phyloP scores from a whole-genome alignment of 139 green algal species.

The Chlorella ohadii region DNA sequence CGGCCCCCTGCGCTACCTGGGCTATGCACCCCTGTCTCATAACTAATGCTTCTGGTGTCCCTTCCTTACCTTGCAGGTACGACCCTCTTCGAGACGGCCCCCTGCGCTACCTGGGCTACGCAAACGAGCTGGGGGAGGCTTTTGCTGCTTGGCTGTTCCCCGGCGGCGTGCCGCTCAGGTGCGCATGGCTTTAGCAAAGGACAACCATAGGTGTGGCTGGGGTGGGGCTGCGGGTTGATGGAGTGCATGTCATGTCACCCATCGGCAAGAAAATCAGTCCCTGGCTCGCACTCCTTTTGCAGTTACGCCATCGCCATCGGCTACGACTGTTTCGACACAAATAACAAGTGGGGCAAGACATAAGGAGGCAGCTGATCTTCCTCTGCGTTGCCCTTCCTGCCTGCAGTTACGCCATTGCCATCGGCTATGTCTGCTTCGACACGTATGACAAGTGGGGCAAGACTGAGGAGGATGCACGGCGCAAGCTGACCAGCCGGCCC shows the following conservation, averaged over 20 bases:
- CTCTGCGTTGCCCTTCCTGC: too few relatives aligned
- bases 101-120: conserved; percentile 80
- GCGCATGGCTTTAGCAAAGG: background rate
- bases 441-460: conserved; percentile 77
- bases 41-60: too few relatives aligned
- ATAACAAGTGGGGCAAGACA: too few relatives aligned
- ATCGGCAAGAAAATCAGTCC: too few relatives aligned
- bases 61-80: conserved; percentile 24
- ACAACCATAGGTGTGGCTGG: too few relatives aligned
- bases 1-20: too few relatives aligned
- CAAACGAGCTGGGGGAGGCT: conserved; percentile 82
- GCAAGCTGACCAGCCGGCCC: conserved; percentile 17
- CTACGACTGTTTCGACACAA: background rate
- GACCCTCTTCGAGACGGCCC: conserved; percentile 77
- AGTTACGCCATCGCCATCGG: too few relatives aligned
- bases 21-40: too few relatives aligned
- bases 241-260: too few relatives aligned
- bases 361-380: too few relatives aligned
- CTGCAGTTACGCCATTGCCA: conserved; percentile 70
- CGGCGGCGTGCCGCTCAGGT: conserved; percentile 67
- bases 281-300: too few relatives aligned
- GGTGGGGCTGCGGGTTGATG: too few relatives aligned
- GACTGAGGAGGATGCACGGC: conserved; percentile 45
- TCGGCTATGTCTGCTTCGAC: conserved; percentile 80
- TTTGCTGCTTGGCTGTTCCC: conserved; percentile 78